Base-by-base conservation (phyloP, 192 early-diverging fungal species). In the Pilaira anomala region DNA sequence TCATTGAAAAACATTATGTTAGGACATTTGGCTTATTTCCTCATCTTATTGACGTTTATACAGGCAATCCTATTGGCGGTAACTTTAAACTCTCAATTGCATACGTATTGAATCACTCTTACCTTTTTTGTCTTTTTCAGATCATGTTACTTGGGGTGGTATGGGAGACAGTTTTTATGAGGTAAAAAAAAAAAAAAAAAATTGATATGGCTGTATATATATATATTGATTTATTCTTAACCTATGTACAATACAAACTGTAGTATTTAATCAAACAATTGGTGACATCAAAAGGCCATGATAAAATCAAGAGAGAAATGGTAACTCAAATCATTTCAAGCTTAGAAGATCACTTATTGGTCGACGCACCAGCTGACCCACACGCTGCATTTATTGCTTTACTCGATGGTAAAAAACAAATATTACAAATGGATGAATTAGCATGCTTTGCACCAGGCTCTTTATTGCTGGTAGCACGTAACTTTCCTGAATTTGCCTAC, bases 111-210 rank as follows among this genome's bases (percentile, higher is more conserved):
- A n/a, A n/a, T 46, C 12, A 3, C 30, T 71, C 62, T 13, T 1
- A 44, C 33, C 7, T 36, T 1, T 40, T n/a, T 3, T 40, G 28
- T 18, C 39, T 63, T 64, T 41, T 29, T 2, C 40, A 77, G 74
- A 44, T 18, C 48, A 59, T 40, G 64, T 82, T 25, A 65, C 76
- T 3, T 76, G 76, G 30, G 82, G 78, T 24, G 82, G 77, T 13
- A 69, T 78, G 77, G 72, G 62, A 3, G 84, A 86, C 45, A 82
- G 80, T 40, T 83, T 81, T 48, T 86, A 86, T 46, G 84, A 86
- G 79, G 83, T 85, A 74, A 25, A 21, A 2, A 19, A 8, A 26
- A 33, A 33, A 29, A 1, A 33, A 41, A 51, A 8, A 13, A 14
- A 26, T 7, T 1, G 19, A 44, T 2, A 57, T 60, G 25, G 57